phyloP scores from a whole-genome alignment of 176 grass and related monocot species.

The Avena eriantha region DNA sequence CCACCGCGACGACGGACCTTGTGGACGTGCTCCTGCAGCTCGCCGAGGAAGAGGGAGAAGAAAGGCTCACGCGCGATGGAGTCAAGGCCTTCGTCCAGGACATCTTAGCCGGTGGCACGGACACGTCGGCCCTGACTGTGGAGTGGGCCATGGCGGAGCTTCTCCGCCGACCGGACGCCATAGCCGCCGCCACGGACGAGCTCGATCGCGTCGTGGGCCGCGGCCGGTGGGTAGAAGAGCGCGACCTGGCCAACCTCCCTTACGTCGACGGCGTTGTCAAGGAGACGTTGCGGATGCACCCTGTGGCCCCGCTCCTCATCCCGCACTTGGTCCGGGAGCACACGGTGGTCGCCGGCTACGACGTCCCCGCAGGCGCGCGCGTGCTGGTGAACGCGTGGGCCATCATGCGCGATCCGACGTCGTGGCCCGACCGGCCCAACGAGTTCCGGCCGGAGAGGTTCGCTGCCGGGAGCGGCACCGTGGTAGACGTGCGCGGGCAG shows the following conservation, averaged over 20 bases:
- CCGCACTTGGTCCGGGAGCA: conserved; percentile 55
- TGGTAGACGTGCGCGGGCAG: conserved; percentile 54
- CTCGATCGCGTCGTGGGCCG: conserved; percentile 54
- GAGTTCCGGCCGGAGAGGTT: conserved; percentile 62
- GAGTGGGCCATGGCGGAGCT: conserved; percentile 75
- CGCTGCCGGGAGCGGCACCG: conserved; percentile 2
- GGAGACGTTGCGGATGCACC: conserved; percentile 69
- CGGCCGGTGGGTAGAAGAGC: conserved; percentile 45
- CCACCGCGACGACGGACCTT: conserved; percentile 34
- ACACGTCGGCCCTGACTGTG: conserved; percentile 56
- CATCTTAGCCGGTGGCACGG: conserved; percentile 58
- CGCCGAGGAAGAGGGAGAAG: conserved; percentile 38
- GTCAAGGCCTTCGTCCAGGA: conserved; percentile 63
- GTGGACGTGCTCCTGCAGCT: conserved; percentile 65
- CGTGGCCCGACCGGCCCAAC: conserved; percentile 59
- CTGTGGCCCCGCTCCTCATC: conserved; percentile 56
- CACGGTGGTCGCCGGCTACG: conserved; percentile 50
- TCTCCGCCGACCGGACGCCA: conserved; percentile 23
- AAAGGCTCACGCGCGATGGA: conserved; percentile 54
- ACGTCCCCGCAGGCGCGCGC: conserved; percentile 52
- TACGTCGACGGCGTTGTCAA: conserved; percentile 68
- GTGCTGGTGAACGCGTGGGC: conserved; percentile 70
- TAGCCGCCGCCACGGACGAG: conserved; percentile 48
- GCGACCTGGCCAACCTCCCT: conserved; percentile 51
- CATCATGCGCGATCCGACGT: conserved; percentile 53